These are phyloP conservation scores for Amorphotheca resinae DNA, from an alignment of 495 filamentous ascomycete genomes.

Conservation along the genomic window DNA sequence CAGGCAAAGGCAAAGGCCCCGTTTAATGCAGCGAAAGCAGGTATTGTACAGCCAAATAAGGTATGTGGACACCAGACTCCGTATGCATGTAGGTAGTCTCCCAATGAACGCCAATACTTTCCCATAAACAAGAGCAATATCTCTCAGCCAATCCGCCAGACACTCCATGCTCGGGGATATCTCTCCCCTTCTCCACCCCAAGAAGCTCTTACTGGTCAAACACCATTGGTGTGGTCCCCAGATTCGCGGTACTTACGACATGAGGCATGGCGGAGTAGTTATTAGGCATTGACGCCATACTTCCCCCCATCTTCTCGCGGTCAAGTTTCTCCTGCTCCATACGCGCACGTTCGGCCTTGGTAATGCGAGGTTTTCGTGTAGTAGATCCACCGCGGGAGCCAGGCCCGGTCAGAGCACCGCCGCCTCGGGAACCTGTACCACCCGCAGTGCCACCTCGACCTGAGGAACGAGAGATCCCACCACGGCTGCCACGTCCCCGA, in stretches of 20 bases:
- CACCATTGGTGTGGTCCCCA: slow-evolving; percentile 21
- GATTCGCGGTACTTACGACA: slow-evolving; percentile 15
- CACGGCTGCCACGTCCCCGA: slow-evolving; percentile 42
- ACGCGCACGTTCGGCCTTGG: slow-evolving; percentile 54
- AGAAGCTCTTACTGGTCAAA: slow-evolving; percentile 20
- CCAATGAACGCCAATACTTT: slow-evolving; percentile 1
- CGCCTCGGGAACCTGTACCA: slow-evolving; percentile 28
- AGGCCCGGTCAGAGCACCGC: slow-evolving; percentile 37
- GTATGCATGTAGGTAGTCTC: neutral
- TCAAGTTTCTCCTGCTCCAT: slow-evolving; percentile 63
- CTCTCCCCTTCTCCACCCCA: no score
- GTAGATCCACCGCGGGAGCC: slow-evolving; percentile 68
- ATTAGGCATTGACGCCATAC: slow-evolving; percentile 13
- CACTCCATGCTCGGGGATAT: no score
- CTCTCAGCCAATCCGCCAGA: no score
- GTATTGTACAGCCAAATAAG: slow-evolving; percentile 4
- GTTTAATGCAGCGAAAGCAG: slow-evolving; percentile 6
- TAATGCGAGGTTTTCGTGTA: slow-evolving; percentile 65
- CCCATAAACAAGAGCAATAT: slow-evolving; percentile 3
- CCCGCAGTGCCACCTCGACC: slow-evolving; percentile 25
- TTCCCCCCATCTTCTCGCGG: slow-evolving; percentile 42
- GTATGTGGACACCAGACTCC: neutral
- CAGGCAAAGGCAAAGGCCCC: neutral
- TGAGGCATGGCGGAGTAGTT: slow-evolving; percentile 18
- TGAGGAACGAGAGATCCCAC: slow-evolving; percentile 37